A percentile compares a stretch with the other conserved stretches of the same genome.
Conservation (phyloP, 2,329 filamentous ascomycete species). For the Hymenoscyphus linearis region DNA sequence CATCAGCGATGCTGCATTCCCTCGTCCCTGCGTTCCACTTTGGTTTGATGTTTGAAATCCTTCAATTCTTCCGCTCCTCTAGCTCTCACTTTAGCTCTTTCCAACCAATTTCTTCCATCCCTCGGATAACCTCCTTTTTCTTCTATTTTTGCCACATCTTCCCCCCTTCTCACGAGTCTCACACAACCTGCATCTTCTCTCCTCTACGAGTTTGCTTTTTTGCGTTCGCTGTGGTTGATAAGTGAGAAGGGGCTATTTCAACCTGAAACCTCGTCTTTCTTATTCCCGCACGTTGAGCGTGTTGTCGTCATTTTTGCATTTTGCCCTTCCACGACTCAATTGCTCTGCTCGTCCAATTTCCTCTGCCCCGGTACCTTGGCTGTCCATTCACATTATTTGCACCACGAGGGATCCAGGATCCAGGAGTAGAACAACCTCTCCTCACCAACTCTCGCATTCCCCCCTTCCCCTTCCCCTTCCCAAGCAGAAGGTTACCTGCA, state of each 20-base stretch:
- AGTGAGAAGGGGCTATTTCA: background rate
- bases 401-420: background rate
- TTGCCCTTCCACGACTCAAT: background rate
- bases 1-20: background rate
- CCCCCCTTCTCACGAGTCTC: background rate
- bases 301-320: background rate
- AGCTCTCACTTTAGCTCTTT: background rate
- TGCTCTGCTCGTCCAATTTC: background rate
- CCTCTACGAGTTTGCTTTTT: background rate
- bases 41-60: constrained; percentile 1
- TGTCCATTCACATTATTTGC: background rate
- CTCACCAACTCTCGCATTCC: background rate
- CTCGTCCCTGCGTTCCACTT: no score
- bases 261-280: background rate
- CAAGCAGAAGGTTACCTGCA: background rate
- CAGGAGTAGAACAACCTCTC: background rate
- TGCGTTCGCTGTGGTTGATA: background rate
- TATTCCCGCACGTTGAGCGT: background rate
- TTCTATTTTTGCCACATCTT: background rate
- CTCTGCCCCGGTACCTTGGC: background rate
- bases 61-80: background rate
- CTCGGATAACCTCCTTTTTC: background rate
- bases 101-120: no score
- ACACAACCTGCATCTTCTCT: background rate
- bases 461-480: background rate